Percentiles rank a stretch among this genome's conserved stretches.
These are phyloP conservation scores for Wickerhamomyces rabaulensis DNA, from an alignment of 805 yeast genomes.

Conservation along the genomic window DNA sequence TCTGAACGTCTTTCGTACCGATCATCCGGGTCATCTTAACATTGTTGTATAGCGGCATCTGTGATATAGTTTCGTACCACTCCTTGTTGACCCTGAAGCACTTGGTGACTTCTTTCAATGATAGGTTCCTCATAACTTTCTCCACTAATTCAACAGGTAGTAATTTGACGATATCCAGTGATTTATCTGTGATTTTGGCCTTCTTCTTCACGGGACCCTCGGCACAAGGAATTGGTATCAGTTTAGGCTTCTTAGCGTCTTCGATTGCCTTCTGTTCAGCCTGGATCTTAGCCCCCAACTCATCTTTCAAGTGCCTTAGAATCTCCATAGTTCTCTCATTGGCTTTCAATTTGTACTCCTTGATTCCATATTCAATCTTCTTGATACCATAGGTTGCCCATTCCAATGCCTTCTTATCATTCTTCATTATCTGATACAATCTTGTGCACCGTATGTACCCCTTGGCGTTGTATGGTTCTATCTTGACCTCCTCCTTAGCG, in stretches of 20 bases:
- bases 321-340: constrained; percentile 9
- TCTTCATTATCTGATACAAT: constrained; percentile 4
- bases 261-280: background rate
- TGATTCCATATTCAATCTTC: constrained; percentile 4
- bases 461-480: constrained; percentile 22
- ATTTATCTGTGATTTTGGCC: background rate
- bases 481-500: constrained; percentile 10
- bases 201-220: background rate
- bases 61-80: constrained; percentile 14
- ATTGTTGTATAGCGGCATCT: constrained; percentile 13
- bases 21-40: constrained; percentile 9
- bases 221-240: constrained; percentile 3
- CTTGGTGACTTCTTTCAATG: constrained; percentile 1
- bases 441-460: constrained; percentile 20
- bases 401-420: constrained; percentile 7
- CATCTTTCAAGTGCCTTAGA: constrained; percentile 6
- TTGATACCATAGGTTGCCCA: constrained; percentile 8
- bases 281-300: background rate
- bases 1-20: constrained; percentile 12
- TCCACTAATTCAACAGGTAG: constrained; percentile 12
- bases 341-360: constrained; percentile 5
- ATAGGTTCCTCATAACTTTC: constrained; percentile 1
- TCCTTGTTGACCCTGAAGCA: constrained; percentile 10
- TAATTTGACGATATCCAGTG: constrained; percentile 1
- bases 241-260: constrained; percentile 1